Evolutionary conservation across 208 protist species (phyloP).

Genomic region (Leishmania gerbilli): DNA sequence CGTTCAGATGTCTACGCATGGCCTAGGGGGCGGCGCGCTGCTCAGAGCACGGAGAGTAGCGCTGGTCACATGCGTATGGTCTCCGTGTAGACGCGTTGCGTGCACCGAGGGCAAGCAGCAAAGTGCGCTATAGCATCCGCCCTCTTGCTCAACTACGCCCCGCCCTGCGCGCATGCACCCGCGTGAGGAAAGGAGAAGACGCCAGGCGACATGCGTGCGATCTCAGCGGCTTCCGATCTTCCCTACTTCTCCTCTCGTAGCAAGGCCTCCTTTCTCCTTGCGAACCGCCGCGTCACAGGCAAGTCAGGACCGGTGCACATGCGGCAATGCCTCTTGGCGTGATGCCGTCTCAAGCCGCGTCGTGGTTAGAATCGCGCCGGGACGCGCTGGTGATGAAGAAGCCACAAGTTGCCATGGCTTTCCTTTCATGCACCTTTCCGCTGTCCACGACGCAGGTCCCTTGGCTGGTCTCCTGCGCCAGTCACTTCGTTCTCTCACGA

Average conservation of each 20-base stretch:
- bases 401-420: not conserved
- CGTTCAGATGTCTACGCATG: slow-evolving; percentile 25
- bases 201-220: not conserved
- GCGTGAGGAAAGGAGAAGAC: not conserved
- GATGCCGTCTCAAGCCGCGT: not conserved
- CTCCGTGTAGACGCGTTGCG: not conserved
- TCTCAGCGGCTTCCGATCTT: not conserved
- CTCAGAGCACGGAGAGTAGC: slow-evolving; percentile 2
- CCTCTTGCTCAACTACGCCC: not conserved
- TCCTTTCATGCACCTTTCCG: not conserved
- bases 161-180: not conserved
- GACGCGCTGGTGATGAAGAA: not conserved
- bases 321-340: not conserved
- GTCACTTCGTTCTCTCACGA: not conserved
- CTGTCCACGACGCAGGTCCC: not conserved
- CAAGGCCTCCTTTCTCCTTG: not conserved
- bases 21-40: slow-evolving; percentile 7
- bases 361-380: not conserved
- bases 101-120: not conserved
- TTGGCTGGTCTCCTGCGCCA: not conserved
- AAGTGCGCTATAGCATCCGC: too few relatives aligned
- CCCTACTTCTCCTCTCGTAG: not conserved
- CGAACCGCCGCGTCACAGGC: not conserved
- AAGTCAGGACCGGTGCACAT: not conserved
- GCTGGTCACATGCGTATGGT: not conserved